phyloP scores from a whole-genome alignment of 257 asterid species.

The Nyctanthes arbortristis region DNA sequence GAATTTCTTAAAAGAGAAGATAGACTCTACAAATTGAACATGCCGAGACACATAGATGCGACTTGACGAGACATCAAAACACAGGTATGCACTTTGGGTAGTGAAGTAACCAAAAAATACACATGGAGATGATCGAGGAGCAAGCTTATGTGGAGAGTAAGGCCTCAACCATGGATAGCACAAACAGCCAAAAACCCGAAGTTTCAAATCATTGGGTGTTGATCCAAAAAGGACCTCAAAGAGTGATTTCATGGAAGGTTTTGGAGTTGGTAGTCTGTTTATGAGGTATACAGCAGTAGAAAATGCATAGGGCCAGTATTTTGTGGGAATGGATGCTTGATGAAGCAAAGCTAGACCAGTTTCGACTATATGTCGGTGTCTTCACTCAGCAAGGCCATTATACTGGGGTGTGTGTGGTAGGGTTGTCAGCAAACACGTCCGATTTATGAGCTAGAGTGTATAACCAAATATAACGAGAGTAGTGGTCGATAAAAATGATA shows the following conservation, averaged over 20 bases:
- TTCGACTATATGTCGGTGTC: neutral
- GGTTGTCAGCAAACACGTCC: neutral
- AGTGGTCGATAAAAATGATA: neutral
- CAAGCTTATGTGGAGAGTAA: neutral
- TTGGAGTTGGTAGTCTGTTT: constrained; percentile 7
- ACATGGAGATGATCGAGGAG: neutral
- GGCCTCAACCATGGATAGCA: neutral
- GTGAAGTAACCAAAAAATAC: constrained; percentile 6
- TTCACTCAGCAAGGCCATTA: no score
- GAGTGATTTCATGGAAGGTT: neutral
- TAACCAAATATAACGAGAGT: neutral
- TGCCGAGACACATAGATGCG: neutral
- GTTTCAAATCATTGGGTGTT: neutral
- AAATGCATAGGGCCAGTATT: neutral
- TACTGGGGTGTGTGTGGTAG: constrained; percentile 10
- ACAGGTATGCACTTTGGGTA: neutral
- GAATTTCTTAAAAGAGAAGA: neutral
- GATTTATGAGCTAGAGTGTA: neutral
- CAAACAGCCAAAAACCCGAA: constrained; percentile 11
- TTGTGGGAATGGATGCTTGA: neutral
- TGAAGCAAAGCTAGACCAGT: neutral
- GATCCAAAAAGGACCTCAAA: neutral
- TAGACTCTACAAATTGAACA: neutral
- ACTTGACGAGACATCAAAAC: neutral
- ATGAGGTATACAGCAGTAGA: neutral